Evolutionary conservation across 2,329 filamentous ascomycete genomes (phyloP).

Genomic region (Microcyclosporella mali): DNA sequence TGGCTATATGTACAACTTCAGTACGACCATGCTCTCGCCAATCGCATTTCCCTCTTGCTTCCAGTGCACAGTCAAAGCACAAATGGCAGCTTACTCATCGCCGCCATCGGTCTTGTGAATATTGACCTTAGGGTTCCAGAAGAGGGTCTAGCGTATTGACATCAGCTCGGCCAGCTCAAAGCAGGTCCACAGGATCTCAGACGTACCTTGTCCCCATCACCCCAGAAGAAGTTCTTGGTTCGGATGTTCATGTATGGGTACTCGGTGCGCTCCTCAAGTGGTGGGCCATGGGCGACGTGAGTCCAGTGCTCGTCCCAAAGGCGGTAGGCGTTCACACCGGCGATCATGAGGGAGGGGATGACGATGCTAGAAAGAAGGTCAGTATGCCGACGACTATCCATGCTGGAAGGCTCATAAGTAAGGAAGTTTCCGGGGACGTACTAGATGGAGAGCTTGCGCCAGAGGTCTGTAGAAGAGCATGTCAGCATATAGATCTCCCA

Average conservation of each 20-base stretch:
- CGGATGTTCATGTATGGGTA: constrained; percentile 98
- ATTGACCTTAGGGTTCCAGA: constrained; percentile 78
- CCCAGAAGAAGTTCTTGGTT: constrained; percentile 91
- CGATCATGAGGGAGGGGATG: constrained; percentile 65
- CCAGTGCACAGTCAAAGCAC: too few relatives aligned
- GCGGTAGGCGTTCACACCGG: constrained; percentile 75
- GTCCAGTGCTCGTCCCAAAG: constrained; percentile 97
- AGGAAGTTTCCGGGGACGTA: constrained; percentile 47
- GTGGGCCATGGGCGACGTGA: constrained; percentile 79
- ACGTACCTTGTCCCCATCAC: constrained; percentile 86
- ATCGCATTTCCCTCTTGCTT: not conserved
- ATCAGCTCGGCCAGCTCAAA: constrained; percentile 8
- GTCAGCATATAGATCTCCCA: too few relatives aligned
- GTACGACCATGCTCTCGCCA: not conserved
- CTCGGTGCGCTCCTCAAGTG: constrained; percentile 83
- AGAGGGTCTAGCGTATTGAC: constrained; percentile 37
- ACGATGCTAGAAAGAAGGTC: constrained; percentile 44
- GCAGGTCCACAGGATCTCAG: too few relatives aligned
- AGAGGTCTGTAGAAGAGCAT: constrained; percentile 59
- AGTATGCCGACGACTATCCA: constrained; percentile 13
- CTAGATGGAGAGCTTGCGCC: constrained; percentile 95
- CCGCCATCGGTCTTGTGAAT: constrained; percentile 2
- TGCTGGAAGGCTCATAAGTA: not conserved
- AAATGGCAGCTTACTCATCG: constrained; percentile 1
- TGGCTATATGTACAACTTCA: constrained; percentile 1